Base-by-base conservation (phyloP, 768 basidiomycete genomes). In the Tulasnella sp. region DNA sequence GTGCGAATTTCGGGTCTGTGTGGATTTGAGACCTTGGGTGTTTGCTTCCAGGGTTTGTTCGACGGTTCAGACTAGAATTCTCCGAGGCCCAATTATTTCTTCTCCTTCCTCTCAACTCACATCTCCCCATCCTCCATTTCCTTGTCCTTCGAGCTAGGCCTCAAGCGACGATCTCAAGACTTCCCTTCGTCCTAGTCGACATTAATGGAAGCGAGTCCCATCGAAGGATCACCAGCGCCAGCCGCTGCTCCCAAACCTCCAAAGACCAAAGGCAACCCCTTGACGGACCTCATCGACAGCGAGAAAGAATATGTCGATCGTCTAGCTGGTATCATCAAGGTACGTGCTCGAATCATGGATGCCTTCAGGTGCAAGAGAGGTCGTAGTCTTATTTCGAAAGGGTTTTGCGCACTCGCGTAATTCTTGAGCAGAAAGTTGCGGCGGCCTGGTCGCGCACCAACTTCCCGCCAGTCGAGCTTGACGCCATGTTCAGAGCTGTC, bases 391-490 rank as follows among this genome's bases (percentile, higher is more conserved):
- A 52, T 19, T 52, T 6, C 47, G 47, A 52, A 16, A 22, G 47
- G n/a, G 47, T 52, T n/a, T 52, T 52, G 19, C 47, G 11, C 44
- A 26, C 47, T 52, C n/a, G n/a, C 47, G 47, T 19, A 52, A 52
- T 52, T 52, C 47, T 47, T 29, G 22, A 70, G 17, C 78, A 98
- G 95, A 94, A 91, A 87, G 91, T 97, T 5, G 97, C 97, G 11
- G 89, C 90, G n/a, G 97, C 97, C 65, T 99, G 97, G 97, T 97
- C 95, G 11, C 84, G 94, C 47, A 86, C 89, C 44, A 98, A 98
- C 79, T 89, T 99, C 42, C 97, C 97, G 19, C 97, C 97, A 17
- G 86, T 86, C 8, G 90, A 92, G 75, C 85, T 99, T 36, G 97
- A 99, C 80, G 81, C 85, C 68, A 96, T 98, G 92, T 99, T 99